Evolutionary conservation across 73 alveolate species (phyloP).

Genomic region (Paramecium primaurelia): DNA sequence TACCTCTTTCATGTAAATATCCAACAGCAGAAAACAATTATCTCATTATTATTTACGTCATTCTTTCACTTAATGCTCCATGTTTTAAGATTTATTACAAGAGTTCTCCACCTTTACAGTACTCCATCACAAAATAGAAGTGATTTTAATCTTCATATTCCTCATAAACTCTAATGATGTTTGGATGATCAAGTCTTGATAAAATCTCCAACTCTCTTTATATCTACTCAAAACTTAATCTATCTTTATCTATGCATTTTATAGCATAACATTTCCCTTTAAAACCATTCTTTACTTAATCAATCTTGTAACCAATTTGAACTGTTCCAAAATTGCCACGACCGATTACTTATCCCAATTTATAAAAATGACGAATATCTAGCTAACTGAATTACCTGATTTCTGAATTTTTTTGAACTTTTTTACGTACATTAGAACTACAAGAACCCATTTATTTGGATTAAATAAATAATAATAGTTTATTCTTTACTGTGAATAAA

Average conservation of each 20-base stretch:
- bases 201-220: neutral
- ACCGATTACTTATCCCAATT: neutral
- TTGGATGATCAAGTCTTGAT: conserved; percentile 34
- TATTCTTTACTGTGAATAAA: neutral
- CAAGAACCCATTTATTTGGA: neutral
- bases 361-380: neutral
- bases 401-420: neutral
- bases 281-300: neutral
- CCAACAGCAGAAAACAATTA: conserved; percentile 67
- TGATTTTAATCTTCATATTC: conserved; percentile 53
- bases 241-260: neutral
- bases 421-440: neutral
- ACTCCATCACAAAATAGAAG: conserved; percentile 74
- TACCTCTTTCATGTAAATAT: conserved; percentile 55
- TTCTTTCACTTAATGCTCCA: conserved; percentile 46
- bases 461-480: neutral
- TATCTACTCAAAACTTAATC: neutral
- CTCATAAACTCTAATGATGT: conserved; percentile 11
- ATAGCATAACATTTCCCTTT: neutral
- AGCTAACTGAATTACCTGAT: neutral
- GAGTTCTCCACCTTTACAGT: conserved; percentile 75
- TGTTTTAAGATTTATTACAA: conserved; percentile 20
- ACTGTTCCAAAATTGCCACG: neutral
- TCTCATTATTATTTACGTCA: conserved; percentile 67
- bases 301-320: neutral